A percentile compares a stretch with the other conserved stretches of the same genome.
These are phyloP conservation scores for Ogataea henricii DNA, from an alignment of 805 yeast species.

Conservation along the genomic window DNA sequence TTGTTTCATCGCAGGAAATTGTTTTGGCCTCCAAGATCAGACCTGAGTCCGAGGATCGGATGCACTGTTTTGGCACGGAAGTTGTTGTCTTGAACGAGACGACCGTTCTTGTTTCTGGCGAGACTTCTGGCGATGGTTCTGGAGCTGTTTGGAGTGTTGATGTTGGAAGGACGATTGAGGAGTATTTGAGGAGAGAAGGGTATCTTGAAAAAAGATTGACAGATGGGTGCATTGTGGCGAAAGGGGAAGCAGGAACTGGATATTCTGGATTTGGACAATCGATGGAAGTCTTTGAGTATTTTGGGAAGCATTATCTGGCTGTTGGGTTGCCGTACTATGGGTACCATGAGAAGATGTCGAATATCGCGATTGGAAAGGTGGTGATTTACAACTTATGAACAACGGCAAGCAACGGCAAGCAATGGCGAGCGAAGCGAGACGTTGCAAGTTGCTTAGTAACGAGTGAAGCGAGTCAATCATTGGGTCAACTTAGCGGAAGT, in stretches of 20 bases:
- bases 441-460: no score
- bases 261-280: constrained; percentile 48
- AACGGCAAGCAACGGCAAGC: no score
- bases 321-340: constrained; percentile 40
- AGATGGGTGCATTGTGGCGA: constrained; percentile 22
- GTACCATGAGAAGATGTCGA: constrained; percentile 25
- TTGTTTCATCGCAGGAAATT: constrained; percentile 4
- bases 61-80: not conserved
- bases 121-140: constrained; percentile 35
- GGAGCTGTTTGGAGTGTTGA: constrained; percentile 50
- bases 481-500: no score
- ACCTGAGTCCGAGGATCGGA: constrained; percentile 9
- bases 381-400: constrained; percentile 21
- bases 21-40: constrained; percentile 18
- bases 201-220: constrained; percentile 6
- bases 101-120: constrained; percentile 39
- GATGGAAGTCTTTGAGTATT: constrained; percentile 32
- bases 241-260: constrained; percentile 32
- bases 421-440: not conserved
- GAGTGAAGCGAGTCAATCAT: no score
- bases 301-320: constrained; percentile 27
- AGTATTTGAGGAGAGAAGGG: not conserved
- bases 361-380: constrained; percentile 37
- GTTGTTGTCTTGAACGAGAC: not conserved
- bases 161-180: constrained; percentile 19